phyloP scores from a whole-genome alignment of 176 grass and related monocot genomes.

The Miscanthus lutarioriparius region DNA sequence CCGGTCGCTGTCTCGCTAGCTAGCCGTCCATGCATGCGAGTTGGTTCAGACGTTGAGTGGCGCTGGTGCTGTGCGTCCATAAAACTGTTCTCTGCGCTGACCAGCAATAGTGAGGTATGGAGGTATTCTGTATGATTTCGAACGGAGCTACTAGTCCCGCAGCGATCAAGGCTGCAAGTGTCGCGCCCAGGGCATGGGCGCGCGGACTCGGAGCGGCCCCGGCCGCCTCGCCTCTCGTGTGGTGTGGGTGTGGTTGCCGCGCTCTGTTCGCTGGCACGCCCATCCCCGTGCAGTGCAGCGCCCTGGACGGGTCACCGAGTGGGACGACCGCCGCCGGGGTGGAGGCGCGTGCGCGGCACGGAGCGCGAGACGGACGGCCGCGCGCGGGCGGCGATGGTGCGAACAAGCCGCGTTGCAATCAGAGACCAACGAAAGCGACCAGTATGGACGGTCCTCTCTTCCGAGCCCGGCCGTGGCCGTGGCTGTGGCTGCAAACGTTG shows the following conservation, averaged over 20 bases:
- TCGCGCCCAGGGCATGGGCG: not conserved
- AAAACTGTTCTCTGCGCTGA: constrained; percentile 19
- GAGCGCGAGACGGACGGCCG: not conserved
- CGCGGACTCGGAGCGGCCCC: not conserved
- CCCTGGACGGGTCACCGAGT: not conserved
- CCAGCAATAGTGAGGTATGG: not conserved
- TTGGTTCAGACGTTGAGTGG: not conserved
- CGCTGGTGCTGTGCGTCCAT: not conserved
- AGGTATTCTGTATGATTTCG: not conserved
- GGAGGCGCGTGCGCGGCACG: not conserved
- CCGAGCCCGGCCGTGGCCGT: not conserved
- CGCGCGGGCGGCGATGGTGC: not conserved
- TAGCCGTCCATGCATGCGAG: not conserved
- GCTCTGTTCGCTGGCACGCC: not conserved
- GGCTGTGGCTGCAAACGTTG: constrained; percentile 10
- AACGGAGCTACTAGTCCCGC: not conserved
- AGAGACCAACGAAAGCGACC: not conserved
- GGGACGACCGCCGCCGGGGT: not conserved
- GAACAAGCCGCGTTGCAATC: not conserved
- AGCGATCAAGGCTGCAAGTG: not conserved
- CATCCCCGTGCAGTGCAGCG: not conserved
- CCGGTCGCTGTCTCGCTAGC: not conserved
- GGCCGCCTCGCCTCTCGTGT: not conserved
- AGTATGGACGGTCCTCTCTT: not conserved
- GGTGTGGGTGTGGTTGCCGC: not conserved